These are phyloP conservation scores for Acer yangbiense DNA, from an alignment of 345 rosid genomes.

Conservation along the genomic window DNA sequence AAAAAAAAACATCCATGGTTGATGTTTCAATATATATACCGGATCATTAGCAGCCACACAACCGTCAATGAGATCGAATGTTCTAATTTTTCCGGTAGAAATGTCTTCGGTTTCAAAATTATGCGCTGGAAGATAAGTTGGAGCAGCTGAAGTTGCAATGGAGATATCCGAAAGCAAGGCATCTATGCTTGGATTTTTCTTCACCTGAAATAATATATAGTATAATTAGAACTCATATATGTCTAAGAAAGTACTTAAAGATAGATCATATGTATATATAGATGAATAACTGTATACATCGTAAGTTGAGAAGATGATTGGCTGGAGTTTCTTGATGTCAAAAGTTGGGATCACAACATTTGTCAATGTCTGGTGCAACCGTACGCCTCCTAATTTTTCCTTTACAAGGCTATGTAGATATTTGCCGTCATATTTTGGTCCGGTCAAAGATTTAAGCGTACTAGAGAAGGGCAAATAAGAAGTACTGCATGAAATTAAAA, in stretches of 20 bases:
- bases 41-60: slow-evolving; percentile 78
- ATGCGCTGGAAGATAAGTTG: slow-evolving; percentile 65
- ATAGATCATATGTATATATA: neutral
- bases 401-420: slow-evolving; percentile 46
- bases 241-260: no score
- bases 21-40: neutral
- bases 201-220: slow-evolving; percentile 25
- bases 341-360: slow-evolving; percentile 78
- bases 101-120: slow-evolving; percentile 37
- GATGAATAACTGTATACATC: slow-evolving; percentile 38
- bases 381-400: slow-evolving; percentile 47
- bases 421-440: slow-evolving; percentile 68
- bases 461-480: slow-evolving; percentile 27
- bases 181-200: slow-evolving; percentile 36
- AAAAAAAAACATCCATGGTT: no score
- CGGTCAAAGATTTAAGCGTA: slow-evolving; percentile 42
- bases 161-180: slow-evolving; percentile 62
- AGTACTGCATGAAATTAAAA: no score
- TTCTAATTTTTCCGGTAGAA: slow-evolving; percentile 31
- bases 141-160: slow-evolving; percentile 69
- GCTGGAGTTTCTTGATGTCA: slow-evolving; percentile 70
- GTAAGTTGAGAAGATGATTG: slow-evolving; percentile 58
- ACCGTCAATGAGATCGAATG: slow-evolving; percentile 71
- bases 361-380: slow-evolving; percentile 60
- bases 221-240: neutral